Conservation (phyloP, 352 stramenopile genomes). For the Pythium aristosporum region DNA sequence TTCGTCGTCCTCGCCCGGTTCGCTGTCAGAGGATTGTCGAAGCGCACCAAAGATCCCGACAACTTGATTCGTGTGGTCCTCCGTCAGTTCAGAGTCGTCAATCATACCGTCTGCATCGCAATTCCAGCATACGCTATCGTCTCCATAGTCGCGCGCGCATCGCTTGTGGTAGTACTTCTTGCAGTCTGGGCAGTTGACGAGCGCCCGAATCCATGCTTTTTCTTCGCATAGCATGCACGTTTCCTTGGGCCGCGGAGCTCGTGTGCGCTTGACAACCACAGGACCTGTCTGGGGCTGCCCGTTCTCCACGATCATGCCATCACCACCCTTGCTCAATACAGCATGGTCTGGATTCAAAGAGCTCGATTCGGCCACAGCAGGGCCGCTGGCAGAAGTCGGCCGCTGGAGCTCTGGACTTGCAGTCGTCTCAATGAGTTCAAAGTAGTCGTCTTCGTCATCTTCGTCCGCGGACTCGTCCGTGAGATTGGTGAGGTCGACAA, state of each 20-base stretch:
- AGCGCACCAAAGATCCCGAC: constrained; percentile 48
- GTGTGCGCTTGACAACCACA: constrained; percentile 24
- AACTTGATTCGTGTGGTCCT: constrained; percentile 44
- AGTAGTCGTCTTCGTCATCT: constrained; percentile 28
- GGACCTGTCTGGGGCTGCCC: not conserved
- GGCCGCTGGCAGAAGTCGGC: not conserved
- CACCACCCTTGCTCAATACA: not conserved
- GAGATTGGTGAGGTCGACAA: constrained; percentile 63
- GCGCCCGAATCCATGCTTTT: constrained; percentile 31
- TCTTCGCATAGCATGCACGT: constrained; percentile 65
- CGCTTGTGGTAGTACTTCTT: constrained; percentile 70
- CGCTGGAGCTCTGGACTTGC: not conserved
- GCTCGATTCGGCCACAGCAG: not conserved
- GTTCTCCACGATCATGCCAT: not conserved
- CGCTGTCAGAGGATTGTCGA: constrained; percentile 28
- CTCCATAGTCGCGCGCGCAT: constrained; percentile 68
- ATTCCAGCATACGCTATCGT: constrained; percentile 72
- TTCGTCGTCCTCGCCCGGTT: constrained; percentile 18
- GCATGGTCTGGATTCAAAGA: not conserved
- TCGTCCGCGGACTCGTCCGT: constrained; percentile 54
- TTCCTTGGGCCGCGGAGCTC: constrained; percentile 34
- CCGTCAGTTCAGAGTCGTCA: constrained; percentile 70
- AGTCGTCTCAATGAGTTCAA: constrained; percentile 7
- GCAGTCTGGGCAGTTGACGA: constrained; percentile 49
- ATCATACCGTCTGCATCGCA: constrained; percentile 75